Evolutionary conservation across 2,329 filamentous ascomycete species (phyloP), one percentile per base, ranked within the genome.

Genomic region (Paraconiothyrium brasiliense): DNA sequence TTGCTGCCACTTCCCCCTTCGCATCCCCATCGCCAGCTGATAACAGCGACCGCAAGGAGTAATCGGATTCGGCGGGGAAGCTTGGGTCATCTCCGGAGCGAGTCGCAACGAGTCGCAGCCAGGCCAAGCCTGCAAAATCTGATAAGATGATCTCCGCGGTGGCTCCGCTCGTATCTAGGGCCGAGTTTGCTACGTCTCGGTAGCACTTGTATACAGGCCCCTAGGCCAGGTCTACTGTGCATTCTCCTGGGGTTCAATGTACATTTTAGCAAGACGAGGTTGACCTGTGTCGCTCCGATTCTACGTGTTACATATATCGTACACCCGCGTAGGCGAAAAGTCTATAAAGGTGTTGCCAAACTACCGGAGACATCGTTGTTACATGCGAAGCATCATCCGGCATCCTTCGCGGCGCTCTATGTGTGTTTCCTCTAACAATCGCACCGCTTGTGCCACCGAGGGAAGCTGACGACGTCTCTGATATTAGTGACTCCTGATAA

Each of bases 381-480:
- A 56, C 43, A 37, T 37, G 43, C 37, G 20, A 47, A 37, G 32
- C 43, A 16, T 37, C 35, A 48, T 35, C 30, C 24, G 37, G 44
- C 60, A 41, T 9, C 34, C 39, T 22, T 43, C 47, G 16, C n/a
- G 43, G 46, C 24, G 27, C 37, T 24, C 37, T 22, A 35, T 22
- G 50, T 9, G 35, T 32, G 51, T 57, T 59, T 54, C 34, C 50
- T 35, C 79, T 70, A 84, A 66, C 81, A 83, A 71, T 82, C 85
- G 81, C 80, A 83, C 81, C 86, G 70, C 75, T 86, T 78, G 78
- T 83, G 67, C 85, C 85, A 94, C 70, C 94, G 87, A 51, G 94
- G 94, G 75, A 97, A 97, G 32, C 92, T 87, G 58, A 96, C 91
- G 27, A 93, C 87, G 78, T 97, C 94, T 74, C 93, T 87, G 71